These are phyloP conservation scores for Sphaerostilbella broomeana DNA, from an alignment of 2,329 filamentous ascomycete genomes.

Conservation along the genomic window DNA sequence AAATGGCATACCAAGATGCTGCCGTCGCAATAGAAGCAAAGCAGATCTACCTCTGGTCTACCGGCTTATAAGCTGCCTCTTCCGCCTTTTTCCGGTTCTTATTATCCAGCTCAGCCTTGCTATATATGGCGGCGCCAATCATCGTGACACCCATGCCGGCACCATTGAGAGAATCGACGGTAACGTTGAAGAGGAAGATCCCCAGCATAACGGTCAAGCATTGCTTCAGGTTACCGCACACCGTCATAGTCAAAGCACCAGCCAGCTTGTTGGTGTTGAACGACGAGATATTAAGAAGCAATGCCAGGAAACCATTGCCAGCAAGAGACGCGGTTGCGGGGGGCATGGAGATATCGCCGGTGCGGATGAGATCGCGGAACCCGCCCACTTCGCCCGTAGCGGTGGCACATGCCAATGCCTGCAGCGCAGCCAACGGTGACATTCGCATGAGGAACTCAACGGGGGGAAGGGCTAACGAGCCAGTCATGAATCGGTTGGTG, in stretches of 20 bases:
- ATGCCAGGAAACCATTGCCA: constrained; percentile 48
- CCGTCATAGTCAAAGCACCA: constrained; percentile 53
- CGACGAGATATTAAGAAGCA: constrained; percentile 49
- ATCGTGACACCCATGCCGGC: constrained; percentile 50
- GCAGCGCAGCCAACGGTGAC: constrained; percentile 52
- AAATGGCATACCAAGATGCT: constrained; percentile 13
- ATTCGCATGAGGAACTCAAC: constrained; percentile 57
- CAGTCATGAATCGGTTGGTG: constrained; percentile 59
- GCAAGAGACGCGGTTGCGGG: constrained; percentile 36
- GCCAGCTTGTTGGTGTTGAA: constrained; percentile 53
- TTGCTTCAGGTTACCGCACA: constrained; percentile 54
- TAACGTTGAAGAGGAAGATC: constrained; percentile 46
- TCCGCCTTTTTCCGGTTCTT: constrained; percentile 37
- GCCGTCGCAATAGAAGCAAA: no score
- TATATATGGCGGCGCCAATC: constrained; percentile 50
- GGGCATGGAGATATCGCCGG: constrained; percentile 29
- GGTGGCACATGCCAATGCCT: constrained; percentile 46
- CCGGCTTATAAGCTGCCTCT: constrained; percentile 28
- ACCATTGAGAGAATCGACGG: constrained; percentile 47
- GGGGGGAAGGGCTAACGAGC: constrained; percentile 48
- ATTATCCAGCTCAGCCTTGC: constrained; percentile 48
- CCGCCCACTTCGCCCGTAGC: constrained; percentile 45
- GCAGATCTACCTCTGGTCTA: constrained; percentile 29
- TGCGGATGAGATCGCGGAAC: constrained; percentile 32
- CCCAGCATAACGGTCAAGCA: constrained; percentile 49